Percentiles rank a stretch among this genome's conserved stretches.
These are phyloP conservation scores for Paecilomyces fulvus DNA, from an alignment of 2,329 filamentous ascomycete genomes.

Conservation along the genomic window DNA sequence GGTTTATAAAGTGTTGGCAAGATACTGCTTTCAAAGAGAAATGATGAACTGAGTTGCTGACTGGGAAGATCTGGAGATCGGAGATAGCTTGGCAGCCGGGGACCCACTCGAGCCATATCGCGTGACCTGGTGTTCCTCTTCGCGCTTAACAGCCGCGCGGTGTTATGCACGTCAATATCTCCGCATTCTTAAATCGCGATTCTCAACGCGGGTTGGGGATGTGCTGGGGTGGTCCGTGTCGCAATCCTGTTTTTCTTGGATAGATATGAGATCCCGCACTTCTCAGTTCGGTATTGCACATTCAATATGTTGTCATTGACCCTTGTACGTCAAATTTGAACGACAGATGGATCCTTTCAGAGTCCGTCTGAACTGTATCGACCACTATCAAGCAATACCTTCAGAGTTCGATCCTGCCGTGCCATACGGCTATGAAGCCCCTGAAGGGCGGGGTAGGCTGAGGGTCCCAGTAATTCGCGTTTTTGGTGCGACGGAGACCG, in stretches of 20 bases:
- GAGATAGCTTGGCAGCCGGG: conserved; percentile 1
- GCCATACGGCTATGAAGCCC: conserved; percentile 53
- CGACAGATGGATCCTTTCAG: conserved; percentile 65
- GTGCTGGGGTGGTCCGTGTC: neutral
- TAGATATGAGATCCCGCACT: neutral
- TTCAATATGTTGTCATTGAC: neutral
- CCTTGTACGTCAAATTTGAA: neutral
- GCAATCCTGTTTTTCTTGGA: neutral
- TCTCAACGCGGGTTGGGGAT: conserved; percentile 1
- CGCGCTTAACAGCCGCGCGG: conserved; percentile 13
- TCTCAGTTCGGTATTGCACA: neutral
- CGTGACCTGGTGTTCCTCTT: conserved; percentile 21
- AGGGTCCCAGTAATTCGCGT: conserved; percentile 79
- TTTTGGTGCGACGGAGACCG: conserved; percentile 88
- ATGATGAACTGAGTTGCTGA: conserved; percentile 3
- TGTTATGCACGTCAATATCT: conserved; percentile 6
- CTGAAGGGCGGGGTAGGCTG: conserved; percentile 54
- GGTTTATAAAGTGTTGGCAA: neutral
- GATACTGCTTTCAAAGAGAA: conserved; percentile 2
- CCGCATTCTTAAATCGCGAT: neutral
- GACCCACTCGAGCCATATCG: conserved; percentile 6
- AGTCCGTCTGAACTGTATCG: conserved; percentile 89
- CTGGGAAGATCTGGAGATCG: conserved; percentile 1
- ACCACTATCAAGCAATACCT: conserved; percentile 78
- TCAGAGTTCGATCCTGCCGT: conserved; percentile 74